A percentile compares a stretch with the other conserved stretches of the same genome.
phyloP scores from a whole-genome alignment of 2,329 filamentous ascomycete species.

The Sporothrix pallida region DNA sequence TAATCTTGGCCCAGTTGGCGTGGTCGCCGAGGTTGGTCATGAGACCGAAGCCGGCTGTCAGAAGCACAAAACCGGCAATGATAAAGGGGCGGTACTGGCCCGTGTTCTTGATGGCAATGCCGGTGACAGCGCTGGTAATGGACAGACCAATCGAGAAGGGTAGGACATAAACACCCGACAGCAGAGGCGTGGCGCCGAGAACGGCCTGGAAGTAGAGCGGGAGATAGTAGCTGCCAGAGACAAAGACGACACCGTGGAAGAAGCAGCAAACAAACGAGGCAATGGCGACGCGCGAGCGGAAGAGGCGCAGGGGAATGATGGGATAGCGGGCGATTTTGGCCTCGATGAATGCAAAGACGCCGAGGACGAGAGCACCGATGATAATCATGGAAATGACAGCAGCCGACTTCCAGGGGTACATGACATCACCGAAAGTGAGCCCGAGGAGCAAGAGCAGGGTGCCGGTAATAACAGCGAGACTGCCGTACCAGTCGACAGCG shows the following conservation, averaged over 20 bases:
- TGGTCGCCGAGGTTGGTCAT: conserved; percentile 61
- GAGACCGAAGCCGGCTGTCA: conserved; percentile 65
- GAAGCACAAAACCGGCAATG: conserved; percentile 57
- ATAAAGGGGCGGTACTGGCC: conserved; percentile 65
- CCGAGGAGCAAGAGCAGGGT: conserved; percentile 87
- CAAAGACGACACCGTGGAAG: conserved; percentile 77
- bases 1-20: conserved; percentile 54
- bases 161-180: conserved; percentile 76
- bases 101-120: conserved; percentile 56
- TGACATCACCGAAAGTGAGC: conserved; percentile 80
- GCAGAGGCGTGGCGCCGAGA: conserved; percentile 68
- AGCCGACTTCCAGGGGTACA: conserved; percentile 74
- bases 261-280: conserved; percentile 71
- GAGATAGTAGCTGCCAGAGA: conserved; percentile 78
- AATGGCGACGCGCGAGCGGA: conserved; percentile 68
- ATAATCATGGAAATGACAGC: conserved; percentile 78
- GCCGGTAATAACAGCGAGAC: conserved; percentile 69
- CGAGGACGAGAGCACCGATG: conserved; percentile 69
- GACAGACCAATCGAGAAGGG: conserved; percentile 67
- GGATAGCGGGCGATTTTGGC: conserved; percentile 76
- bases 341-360: conserved; percentile 74
- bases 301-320: conserved; percentile 76
- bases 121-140: conserved; percentile 50
- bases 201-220: conserved; percentile 85
- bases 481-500: conserved; percentile 66